phyloP scores from a whole-genome alignment of 257 asterid species.

The Solanum sitiens region DNA sequence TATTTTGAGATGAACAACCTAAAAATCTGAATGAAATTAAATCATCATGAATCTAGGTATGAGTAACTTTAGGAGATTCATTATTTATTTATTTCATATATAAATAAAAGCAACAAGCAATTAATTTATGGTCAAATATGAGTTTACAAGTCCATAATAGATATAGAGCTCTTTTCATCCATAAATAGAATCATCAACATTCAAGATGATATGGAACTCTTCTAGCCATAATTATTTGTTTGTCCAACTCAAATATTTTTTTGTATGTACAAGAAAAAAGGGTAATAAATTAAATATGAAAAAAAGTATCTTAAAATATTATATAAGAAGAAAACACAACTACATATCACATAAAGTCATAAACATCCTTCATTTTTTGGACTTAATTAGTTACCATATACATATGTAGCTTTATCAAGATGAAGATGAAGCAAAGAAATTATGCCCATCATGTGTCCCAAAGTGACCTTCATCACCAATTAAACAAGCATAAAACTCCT shows the following conservation, averaged over 20 bases:
- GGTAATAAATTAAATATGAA: neutral
- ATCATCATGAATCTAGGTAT: neutral
- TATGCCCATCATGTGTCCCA: slow-evolving; percentile 18
- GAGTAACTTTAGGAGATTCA: neutral
- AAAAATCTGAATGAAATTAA: neutral
- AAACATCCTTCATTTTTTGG: neutral
- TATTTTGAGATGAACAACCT: neutral
- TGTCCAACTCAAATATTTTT: neutral
- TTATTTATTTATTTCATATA: neutral
- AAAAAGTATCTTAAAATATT: neutral
- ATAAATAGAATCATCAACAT: neutral
- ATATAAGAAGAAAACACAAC: neutral
- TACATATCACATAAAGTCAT: neutral
- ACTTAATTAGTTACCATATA: neutral
- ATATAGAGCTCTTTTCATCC: neutral
- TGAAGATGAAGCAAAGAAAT: slow-evolving; percentile 13
- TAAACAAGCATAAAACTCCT: slow-evolving; percentile 29
- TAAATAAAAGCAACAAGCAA: neutral
- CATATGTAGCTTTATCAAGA: neutral
- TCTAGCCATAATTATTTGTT: neutral
- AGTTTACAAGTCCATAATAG: neutral
- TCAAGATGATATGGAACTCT: neutral
- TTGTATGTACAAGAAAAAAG: neutral
- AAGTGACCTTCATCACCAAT: slow-evolving; percentile 27
- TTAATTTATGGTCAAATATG: neutral